These are phyloP conservation scores for Sarocladium oryzae DNA, from an alignment of 2,329 filamentous ascomycete species.

Conservation along the genomic window DNA sequence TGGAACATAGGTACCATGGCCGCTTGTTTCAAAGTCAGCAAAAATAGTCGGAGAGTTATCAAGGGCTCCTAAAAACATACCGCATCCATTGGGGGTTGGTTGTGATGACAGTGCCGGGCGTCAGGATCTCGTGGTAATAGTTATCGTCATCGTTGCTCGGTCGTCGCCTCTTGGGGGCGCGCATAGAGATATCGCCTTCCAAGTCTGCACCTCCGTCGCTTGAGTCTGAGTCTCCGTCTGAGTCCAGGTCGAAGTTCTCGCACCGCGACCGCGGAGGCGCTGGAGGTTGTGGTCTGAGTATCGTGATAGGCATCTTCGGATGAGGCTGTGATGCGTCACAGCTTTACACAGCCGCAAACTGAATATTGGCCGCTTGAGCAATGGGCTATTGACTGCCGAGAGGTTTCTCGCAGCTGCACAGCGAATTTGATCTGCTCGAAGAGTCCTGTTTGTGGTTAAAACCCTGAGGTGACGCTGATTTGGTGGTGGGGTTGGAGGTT, in stretches of 20 bases:
- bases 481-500: slow-evolving; percentile 5
- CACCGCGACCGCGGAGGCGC: slow-evolving; percentile 17
- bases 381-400: neutral
- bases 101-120: slow-evolving; percentile 83
- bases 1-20: slow-evolving; percentile 83
- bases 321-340: neutral
- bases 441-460: neutral
- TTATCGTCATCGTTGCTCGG: slow-evolving; percentile 19
- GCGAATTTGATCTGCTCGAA: neutral
- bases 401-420: neutral
- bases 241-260: slow-evolving; percentile 17
- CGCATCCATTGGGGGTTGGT: slow-evolving; percentile 96
- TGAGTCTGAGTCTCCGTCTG: slow-evolving; percentile 37
- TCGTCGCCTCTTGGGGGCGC: slow-evolving; percentile 32
- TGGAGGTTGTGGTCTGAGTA: slow-evolving; percentile 33
- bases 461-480: neutral
- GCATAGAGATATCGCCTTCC: slow-evolving; percentile 39
- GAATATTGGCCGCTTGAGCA: neutral
- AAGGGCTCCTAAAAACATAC: slow-evolving; percentile 28
- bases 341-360: neutral
- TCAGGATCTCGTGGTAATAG: slow-evolving; percentile 57
- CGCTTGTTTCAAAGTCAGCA: slow-evolving; percentile 52
- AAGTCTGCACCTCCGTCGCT: slow-evolving; percentile 41
- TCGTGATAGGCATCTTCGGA: slow-evolving; percentile 40
- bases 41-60: slow-evolving; percentile 3